These are phyloP conservation scores for Wickerhamiella vanderwaltii DNA, from an alignment of 805 yeast species.

Conservation along the genomic window DNA sequence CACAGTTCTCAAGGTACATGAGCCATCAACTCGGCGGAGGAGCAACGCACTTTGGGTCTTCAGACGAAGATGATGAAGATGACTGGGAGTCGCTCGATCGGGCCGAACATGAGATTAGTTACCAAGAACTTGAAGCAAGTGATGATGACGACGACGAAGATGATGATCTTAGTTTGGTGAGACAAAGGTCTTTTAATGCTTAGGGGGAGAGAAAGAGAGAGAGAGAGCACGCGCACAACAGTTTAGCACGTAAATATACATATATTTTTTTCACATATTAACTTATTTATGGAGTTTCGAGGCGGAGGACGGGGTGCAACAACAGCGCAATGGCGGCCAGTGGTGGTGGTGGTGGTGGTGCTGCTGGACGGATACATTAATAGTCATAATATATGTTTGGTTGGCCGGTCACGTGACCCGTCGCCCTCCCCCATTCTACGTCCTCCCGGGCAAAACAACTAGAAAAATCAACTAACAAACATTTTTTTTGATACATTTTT, in stretches of 20 bases:
- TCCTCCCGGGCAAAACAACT: no score
- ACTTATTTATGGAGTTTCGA: no score
- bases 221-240: no score
- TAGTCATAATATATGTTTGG: no score
- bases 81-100: conserved; percentile 14
- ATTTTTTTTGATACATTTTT: no score
- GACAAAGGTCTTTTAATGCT: conserved; percentile 4
- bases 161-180: conserved; percentile 16
- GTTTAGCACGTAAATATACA: no score
- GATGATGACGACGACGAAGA: conserved; percentile 27
- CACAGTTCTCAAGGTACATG: conserved; percentile 61
- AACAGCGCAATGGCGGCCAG: neutral
- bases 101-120: conserved; percentile 10
- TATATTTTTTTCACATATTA: no score
- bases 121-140: conserved; percentile 10
- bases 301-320: neutral
- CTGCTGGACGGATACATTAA: neutral
- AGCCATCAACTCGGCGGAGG: conserved; percentile 56
- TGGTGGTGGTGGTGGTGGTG: neutral
- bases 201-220: no score
- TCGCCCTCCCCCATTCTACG: no score
- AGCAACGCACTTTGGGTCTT: conserved; percentile 36
- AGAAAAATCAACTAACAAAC: no score
- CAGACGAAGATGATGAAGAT: conserved; percentile 43
- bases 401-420: no score